phyloP scores from a whole-genome alignment of 345 rosid genomes.

The Lenwebbia sp. region DNA sequence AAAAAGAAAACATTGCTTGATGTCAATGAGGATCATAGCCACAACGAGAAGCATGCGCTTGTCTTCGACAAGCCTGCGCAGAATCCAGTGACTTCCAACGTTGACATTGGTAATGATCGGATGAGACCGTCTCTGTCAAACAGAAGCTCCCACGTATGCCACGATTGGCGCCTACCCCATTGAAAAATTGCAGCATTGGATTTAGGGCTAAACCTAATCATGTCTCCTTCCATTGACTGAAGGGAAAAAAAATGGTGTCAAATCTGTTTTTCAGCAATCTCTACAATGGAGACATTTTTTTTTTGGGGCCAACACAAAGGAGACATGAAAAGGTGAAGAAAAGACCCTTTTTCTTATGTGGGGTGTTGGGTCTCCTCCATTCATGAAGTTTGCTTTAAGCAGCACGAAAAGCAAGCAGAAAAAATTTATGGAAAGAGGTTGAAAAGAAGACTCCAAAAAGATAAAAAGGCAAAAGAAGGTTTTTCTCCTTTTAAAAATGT shows the following conservation, averaged over 20 bases:
- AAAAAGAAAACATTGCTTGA: background rate
- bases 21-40: background rate
- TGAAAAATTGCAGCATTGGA: background rate
- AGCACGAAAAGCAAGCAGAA: conserved; percentile 4
- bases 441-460: background rate
- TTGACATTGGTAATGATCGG: background rate
- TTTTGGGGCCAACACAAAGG: background rate
- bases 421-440: background rate
- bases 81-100: background rate
- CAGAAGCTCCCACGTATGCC: background rate
- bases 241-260: background rate
- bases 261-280: background rate
- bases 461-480: background rate
- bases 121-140: background rate
- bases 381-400: conserved; percentile 8
- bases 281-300: background rate
- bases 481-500: background rate
- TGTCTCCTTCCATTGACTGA: background rate
- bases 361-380: conserved; percentile 10
- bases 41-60: background rate
- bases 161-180: background rate
- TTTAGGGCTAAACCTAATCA: background rate
- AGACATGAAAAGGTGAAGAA: background rate
- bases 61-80: background rate
- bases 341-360: conserved; percentile 1